These are phyloP conservation scores for Asterochloris erici DNA, from an alignment of 139 green algal species.

Conservation along the genomic window DNA sequence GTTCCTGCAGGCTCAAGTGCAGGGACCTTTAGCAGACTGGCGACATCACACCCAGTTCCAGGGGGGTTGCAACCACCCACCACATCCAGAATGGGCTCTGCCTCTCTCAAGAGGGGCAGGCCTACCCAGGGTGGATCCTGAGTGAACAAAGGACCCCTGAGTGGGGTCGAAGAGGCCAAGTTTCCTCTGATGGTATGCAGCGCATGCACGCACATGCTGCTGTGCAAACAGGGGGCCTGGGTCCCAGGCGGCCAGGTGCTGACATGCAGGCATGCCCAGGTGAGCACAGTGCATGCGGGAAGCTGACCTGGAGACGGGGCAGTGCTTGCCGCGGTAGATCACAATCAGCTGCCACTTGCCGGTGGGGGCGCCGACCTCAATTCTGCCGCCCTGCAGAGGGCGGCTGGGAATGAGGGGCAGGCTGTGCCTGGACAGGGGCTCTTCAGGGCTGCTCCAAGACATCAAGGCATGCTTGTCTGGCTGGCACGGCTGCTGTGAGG, in stretches of 20 bases:
- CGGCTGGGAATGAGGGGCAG: no score
- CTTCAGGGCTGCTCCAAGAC: no score
- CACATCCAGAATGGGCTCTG: not conserved
- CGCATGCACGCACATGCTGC: no score
- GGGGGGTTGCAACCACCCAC: not conserved
- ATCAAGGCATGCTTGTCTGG: no score
- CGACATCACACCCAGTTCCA: no score
- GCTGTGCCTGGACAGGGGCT: no score
- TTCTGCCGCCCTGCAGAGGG: constrained; percentile 35
- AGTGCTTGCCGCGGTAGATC: constrained; percentile 50
- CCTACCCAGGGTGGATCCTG: no score
- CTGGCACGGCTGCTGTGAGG: no score
- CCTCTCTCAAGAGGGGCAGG: no score
- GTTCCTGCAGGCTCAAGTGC: constrained; percentile 10
- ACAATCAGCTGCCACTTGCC: constrained; percentile 58
- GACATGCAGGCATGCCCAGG: not conserved
- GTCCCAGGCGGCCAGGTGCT: constrained; percentile 34
- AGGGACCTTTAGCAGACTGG: not conserved
- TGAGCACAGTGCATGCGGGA: constrained; percentile 23
- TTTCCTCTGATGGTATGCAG: no score
- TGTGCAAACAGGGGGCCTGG: not conserved
- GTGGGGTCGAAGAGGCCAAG: no score
- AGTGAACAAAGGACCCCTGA: no score
- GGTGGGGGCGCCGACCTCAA: constrained; percentile 54
- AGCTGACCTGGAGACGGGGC: constrained; percentile 27